Percentiles rank a stretch among this genome's conserved stretches.
These are phyloP conservation scores for Penicillium chermesinum DNA, from an alignment of 495 filamentous ascomycete genomes.

Conservation along the genomic window DNA sequence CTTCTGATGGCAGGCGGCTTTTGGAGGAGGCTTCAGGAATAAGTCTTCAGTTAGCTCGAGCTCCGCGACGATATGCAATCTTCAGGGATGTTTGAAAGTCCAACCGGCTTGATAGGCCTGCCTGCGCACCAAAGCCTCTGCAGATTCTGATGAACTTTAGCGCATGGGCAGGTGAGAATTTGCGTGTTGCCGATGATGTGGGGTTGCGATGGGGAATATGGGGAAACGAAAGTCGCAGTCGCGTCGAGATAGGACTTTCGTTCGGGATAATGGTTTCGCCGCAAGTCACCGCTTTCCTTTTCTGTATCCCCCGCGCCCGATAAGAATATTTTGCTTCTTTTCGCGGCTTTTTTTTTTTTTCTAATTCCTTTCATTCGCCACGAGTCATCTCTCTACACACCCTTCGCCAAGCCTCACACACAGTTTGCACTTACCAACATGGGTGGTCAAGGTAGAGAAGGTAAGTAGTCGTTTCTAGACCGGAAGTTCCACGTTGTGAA, in stretches of 20 bases:
- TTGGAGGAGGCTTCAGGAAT: slow-evolving; percentile 23
- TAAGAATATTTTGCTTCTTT: background rate
- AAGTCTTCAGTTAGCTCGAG: slow-evolving; percentile 23
- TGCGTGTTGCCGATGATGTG: background rate
- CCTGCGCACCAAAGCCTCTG: slow-evolving; percentile 29
- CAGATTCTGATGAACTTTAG: slow-evolving; percentile 17
- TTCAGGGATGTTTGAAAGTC: slow-evolving; percentile 38
- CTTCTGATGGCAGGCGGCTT: slow-evolving; percentile 12
- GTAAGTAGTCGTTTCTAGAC: slow-evolving; percentile 25
- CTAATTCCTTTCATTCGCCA: slow-evolving; percentile 20
- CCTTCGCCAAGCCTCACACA: slow-evolving; percentile 7
- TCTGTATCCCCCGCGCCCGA: background rate
- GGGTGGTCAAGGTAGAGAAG: slow-evolving; percentile 67
- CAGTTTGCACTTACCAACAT: slow-evolving; percentile 35
- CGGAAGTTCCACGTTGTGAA: background rate
- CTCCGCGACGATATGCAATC: slow-evolving; percentile 25
- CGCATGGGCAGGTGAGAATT: slow-evolving; percentile 11
- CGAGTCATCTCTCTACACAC: slow-evolving; percentile 4
- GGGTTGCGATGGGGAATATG: no score
- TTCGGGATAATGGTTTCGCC: no score
- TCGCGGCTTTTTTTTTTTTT: background rate
- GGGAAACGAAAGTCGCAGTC: no score
- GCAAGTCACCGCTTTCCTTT: background rate
- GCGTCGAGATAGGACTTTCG: no score
- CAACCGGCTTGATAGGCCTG: slow-evolving; percentile 44